Evolutionary conservation across 2,329 filamentous ascomycete genomes (phyloP).

Genomic region (Fusarium sp.): DNA sequence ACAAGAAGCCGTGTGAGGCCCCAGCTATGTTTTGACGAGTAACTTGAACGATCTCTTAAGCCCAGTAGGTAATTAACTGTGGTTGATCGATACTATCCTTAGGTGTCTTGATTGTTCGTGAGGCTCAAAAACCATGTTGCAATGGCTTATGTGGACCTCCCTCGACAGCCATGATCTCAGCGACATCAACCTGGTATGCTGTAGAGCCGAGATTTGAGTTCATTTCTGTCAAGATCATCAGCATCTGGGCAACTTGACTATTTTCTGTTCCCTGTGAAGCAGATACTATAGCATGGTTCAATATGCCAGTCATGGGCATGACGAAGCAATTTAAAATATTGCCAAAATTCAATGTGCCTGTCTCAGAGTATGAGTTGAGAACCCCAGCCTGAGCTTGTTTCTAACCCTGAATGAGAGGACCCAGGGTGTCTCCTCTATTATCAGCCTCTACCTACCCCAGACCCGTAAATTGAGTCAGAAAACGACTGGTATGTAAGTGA

Average conservation of each 20-base stretch:
- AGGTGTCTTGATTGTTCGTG: not conserved
- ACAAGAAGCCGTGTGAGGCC: constrained; percentile 39
- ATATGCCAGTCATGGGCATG: constrained; percentile 13
- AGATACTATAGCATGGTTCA: not conserved
- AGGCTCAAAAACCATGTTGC: constrained; percentile 4
- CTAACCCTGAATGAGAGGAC: constrained; percentile 19
- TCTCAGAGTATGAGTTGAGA: constrained; percentile 20
- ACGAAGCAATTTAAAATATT: constrained; percentile 25
- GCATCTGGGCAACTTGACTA: constrained; percentile 15
- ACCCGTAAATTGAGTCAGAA: constrained; percentile 40
- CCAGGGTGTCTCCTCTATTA: constrained; percentile 24
- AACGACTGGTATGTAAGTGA: constrained; percentile 39
- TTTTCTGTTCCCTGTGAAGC: not conserved
- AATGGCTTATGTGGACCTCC: constrained; percentile 1
- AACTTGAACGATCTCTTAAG: not conserved
- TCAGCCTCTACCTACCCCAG: constrained; percentile 45
- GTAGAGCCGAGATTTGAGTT: constrained; percentile 28
- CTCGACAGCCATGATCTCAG: constrained; percentile 18
- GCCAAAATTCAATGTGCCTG: constrained; percentile 4
- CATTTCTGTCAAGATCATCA: constrained; percentile 25
- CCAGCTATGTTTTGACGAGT: not conserved
- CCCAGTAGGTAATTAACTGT: not conserved
- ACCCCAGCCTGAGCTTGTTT: constrained; percentile 44
- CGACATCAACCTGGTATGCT: constrained; percentile 18
- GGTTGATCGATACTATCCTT: not conserved